Evolutionary conservation across 2,329 filamentous ascomycete genomes (phyloP).

Genomic region (Metarhizium rileyi): DNA sequence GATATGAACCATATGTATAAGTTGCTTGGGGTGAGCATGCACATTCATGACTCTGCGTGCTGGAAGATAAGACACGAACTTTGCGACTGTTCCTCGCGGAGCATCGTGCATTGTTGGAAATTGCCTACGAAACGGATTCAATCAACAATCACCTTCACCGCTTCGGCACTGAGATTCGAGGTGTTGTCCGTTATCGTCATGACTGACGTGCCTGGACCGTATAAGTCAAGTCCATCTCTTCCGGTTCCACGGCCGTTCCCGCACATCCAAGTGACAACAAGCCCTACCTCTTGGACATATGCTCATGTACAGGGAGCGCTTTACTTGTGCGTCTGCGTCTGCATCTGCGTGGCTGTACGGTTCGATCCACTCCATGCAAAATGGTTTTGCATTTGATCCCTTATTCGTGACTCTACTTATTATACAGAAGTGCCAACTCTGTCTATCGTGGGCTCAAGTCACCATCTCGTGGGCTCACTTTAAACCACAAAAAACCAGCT

Average conservation of each 20-base stretch:
- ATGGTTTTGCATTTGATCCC: not conserved
- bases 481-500: not conserved
- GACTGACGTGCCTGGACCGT: too few species aligned
- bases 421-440: conserved; percentile 1
- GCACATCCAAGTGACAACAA: not conserved
- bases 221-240: too few species aligned
- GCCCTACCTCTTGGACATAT: not conserved
- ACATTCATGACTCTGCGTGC: not conserved
- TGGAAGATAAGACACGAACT: not conserved
- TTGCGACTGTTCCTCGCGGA: too few species aligned
- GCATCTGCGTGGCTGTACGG: too few species aligned
- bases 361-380: not conserved
- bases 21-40: not conserved
- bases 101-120: too few species aligned
- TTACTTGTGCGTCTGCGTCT: too few species aligned
- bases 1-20: not conserved
- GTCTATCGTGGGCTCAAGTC: not conserved
- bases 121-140: too few species aligned
- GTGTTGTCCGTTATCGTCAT: too few species aligned
- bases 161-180: too few species aligned
- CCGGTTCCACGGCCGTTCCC: conserved; percentile 1
- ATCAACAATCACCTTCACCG: too few species aligned
- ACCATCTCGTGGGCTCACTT: not conserved
- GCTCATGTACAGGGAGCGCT: too few species aligned
- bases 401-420: conserved; percentile 3